A percentile compares a stretch with the other conserved stretches of the same genome.
phyloP scores from a whole-genome alignment of 805 yeast genomes.

The Cyberlindnera misumaiensis region DNA sequence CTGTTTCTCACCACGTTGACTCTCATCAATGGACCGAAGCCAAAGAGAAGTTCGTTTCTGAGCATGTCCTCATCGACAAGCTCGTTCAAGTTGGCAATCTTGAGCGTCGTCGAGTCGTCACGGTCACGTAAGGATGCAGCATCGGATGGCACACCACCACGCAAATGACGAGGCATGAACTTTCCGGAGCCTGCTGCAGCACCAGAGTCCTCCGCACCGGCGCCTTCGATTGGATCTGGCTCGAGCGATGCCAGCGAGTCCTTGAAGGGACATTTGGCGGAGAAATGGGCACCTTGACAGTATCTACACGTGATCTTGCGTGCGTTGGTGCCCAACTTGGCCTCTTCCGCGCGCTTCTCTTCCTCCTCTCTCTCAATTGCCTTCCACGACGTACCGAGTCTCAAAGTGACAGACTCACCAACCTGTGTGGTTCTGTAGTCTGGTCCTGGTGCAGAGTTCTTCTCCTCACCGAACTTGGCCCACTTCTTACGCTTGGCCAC shows the following conservation, averaged over 20 bases:
- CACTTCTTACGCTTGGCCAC: constrained; percentile 87
- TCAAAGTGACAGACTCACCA: constrained; percentile 76
- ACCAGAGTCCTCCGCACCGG: constrained; percentile 28
- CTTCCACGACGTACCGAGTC: constrained; percentile 71
- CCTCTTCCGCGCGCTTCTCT: constrained; percentile 40
- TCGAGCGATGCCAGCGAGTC: constrained; percentile 56
- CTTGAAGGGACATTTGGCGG: constrained; percentile 93
- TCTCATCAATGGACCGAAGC: constrained; percentile 62
- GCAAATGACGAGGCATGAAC: constrained; percentile 60
- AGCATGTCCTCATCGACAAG: constrained; percentile 77
- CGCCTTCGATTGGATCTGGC: constrained; percentile 27
- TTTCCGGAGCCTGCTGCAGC: constrained; percentile 39
- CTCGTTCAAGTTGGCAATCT: constrained; percentile 86
- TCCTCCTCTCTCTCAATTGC: constrained; percentile 70
- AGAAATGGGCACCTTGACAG: constrained; percentile 92
- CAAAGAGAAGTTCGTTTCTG: constrained; percentile 61
- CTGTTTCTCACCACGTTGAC: constrained; percentile 82
- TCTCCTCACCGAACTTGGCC: constrained; percentile 83
- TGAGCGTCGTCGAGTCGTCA: constrained; percentile 82
- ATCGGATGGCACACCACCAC: constrained; percentile 31
- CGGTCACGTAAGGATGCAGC: constrained; percentile 44
- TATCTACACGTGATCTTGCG: constrained; percentile 66
- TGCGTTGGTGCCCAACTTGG: constrained; percentile 37
- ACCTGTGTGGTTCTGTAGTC: constrained; percentile 81
- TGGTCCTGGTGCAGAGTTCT: constrained; percentile 71